phyloP scores from a whole-genome alignment of 345 rosid species.

The Eucalyptus regnans region DNA sequence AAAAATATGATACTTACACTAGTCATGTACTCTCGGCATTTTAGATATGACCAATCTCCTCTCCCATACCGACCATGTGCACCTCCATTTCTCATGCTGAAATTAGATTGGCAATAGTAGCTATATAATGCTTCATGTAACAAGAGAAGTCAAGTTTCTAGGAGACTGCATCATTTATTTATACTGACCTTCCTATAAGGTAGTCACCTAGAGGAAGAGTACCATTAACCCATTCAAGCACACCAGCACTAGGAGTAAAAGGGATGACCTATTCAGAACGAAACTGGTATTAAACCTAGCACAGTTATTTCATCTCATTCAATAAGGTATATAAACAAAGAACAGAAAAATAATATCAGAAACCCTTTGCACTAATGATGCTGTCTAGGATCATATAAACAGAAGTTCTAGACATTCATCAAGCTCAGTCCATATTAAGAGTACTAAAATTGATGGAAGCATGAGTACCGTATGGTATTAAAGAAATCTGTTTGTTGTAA shows the following conservation, averaged over 20 bases:
- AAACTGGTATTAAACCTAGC: background rate
- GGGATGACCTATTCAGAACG: constrained; percentile 61
- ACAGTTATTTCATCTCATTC: background rate
- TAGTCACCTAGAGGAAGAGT: constrained; percentile 94
- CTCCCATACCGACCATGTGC: constrained; percentile 85
- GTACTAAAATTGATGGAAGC: background rate
- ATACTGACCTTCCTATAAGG: constrained; percentile 79
- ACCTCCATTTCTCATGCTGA: constrained; percentile 78
- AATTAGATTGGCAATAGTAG: background rate
- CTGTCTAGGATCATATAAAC: background rate
- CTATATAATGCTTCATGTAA: background rate
- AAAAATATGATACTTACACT: constrained; percentile 39
- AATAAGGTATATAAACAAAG: background rate
- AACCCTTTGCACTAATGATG: background rate
- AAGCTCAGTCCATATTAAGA: background rate
- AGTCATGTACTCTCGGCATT: constrained; percentile 73
- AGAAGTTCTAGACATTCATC: background rate
- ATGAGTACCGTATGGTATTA: background rate
- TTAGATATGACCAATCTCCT: constrained; percentile 73
- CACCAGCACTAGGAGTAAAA: constrained; percentile 98
- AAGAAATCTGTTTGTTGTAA: background rate
- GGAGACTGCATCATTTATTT: background rate
- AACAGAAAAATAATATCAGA: background rate
- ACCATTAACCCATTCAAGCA: constrained; percentile 98
- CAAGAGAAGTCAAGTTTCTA: background rate